Evolutionary conservation across 1,284 basidiomycete genomes (phyloP).

Genomic region (Papiliotrema laurentii): DNA sequence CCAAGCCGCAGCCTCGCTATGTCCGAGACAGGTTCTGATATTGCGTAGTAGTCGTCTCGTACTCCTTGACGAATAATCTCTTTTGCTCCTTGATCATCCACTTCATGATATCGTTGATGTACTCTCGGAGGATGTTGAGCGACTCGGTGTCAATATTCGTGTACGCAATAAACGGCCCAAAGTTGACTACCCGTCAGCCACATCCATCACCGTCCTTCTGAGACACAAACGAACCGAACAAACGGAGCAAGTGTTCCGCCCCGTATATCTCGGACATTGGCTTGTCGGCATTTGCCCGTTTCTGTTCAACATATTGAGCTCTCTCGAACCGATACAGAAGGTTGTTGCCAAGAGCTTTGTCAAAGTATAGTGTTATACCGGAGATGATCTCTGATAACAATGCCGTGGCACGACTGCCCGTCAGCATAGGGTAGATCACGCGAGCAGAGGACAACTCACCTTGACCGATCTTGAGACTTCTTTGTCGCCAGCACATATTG

Average conservation of each 20-base stretch:
- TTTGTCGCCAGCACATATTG: constrained; percentile 55
- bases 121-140: constrained; percentile 75
- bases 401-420: constrained; percentile 54
- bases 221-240: constrained; percentile 66
- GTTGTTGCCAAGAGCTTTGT: constrained; percentile 82
- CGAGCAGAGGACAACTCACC: constrained; percentile 24
- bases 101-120: constrained; percentile 82
- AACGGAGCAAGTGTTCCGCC: constrained; percentile 85
- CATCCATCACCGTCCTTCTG: constrained; percentile 2
- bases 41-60: constrained; percentile 48
- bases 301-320: constrained; percentile 79
- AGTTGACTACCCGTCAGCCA: constrained; percentile 51
- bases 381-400: constrained; percentile 74
- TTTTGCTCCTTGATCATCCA: constrained; percentile 55
- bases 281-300: constrained; percentile 67
- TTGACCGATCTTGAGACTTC: constrained; percentile 51
- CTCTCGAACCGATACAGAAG: constrained; percentile 92
- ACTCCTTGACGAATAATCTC: constrained; percentile 47
- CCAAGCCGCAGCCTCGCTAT: too few species aligned
- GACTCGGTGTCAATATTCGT: constrained; percentile 90
- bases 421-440: neutral
- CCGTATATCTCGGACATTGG: constrained; percentile 91
- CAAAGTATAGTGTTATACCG: constrained; percentile 91
- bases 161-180: constrained; percentile 71
- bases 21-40: constrained; percentile 47